Base-by-base conservation (phyloP, 140 eudicot species). In the Ambrosia hybrid region DNA sequence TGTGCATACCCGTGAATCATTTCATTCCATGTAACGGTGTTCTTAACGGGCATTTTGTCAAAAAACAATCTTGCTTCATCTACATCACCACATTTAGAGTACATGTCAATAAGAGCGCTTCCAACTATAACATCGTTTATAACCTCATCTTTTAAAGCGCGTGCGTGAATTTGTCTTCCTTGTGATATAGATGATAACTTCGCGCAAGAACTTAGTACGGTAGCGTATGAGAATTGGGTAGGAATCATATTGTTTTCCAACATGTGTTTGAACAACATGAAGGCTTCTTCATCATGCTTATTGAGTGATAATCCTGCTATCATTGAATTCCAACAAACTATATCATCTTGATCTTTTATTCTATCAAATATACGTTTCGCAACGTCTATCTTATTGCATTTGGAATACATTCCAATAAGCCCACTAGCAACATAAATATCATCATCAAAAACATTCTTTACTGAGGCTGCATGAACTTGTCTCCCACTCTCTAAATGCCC, bases 1-100 rank as follows among this genome's bases (percentile, higher is more conserved):
- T 85, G 96, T 9, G 98, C 96, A 70, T 89, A 89, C 49, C 98
- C 95, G 36, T 89, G 96, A 66, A 92, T 87, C 96, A 92, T 89
- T 72, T 89, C 92, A 17, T 92, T 92, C 98, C 98, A 92, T 2
- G 87, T 82, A 48, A 89, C 81, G 0, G 84, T 83, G 80, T 81
- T 87, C 57, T 76, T 89, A 30, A 17, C 66, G 2, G 80, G 81
- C 95, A 92, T 92, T 30, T 46, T 57, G 37, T 87, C 88, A 67
- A 92, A 92, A 68, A 78, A 76, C 21, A 48, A 36, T 51, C 87
- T 77, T 57, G 95, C 92, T 52, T 66, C 87, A 11, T 80, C 76
- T 2, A 87, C 85, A 65, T 85, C 78, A 21, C 98, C 98, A 74
- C 96, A 89, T 77, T 85, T 92, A 45, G 83, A 87, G 65, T 92